These are phyloP conservation scores for Conoideocrella luteorostrata DNA, from an alignment of 2,329 filamentous ascomycete species.

Conservation along the genomic window DNA sequence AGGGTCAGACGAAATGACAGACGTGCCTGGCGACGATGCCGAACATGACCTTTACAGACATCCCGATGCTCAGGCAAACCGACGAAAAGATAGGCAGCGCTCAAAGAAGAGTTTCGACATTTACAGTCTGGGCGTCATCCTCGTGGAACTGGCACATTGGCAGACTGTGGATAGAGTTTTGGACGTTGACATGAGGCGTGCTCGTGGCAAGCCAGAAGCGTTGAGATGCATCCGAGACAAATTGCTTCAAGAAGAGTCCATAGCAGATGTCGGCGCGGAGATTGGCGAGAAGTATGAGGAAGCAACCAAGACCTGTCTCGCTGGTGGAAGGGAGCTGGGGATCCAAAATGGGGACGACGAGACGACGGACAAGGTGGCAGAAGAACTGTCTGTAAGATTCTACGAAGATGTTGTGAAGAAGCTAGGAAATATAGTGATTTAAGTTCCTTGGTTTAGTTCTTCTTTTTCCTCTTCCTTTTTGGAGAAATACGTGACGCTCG, in stretches of 20 bases:
- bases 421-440: slow-evolving; percentile 31
- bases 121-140: slow-evolving; percentile 44
- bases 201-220: slow-evolving; percentile 29
- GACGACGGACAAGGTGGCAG: slow-evolving; percentile 32
- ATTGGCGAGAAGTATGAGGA: slow-evolving; percentile 35
- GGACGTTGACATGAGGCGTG: slow-evolving; percentile 27
- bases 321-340: slow-evolving; percentile 29
- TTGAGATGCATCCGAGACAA: slow-evolving; percentile 28
- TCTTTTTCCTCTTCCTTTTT: no score
- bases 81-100: slow-evolving; percentile 22
- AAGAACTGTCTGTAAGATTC: slow-evolving; percentile 32
- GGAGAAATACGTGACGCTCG: no score
- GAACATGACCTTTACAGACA: slow-evolving; percentile 46
- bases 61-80: slow-evolving; percentile 33
- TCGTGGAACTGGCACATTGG: slow-evolving; percentile 51
- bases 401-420: slow-evolving; percentile 39
- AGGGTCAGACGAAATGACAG: slow-evolving; percentile 42
- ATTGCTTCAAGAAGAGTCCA: slow-evolving; percentile 22
- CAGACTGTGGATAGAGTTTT: slow-evolving; percentile 37
- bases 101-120: slow-evolving; percentile 47
- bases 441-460: no score
- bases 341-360: slow-evolving; percentile 32
- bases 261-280: slow-evolving; percentile 28
- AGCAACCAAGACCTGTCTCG: slow-evolving; percentile 30
- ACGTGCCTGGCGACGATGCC: slow-evolving; percentile 37